These are phyloP conservation scores for Dactylellina drechsleri DNA, from an alignment of 2,329 filamentous ascomycete genomes.

Conservation along the genomic window DNA sequence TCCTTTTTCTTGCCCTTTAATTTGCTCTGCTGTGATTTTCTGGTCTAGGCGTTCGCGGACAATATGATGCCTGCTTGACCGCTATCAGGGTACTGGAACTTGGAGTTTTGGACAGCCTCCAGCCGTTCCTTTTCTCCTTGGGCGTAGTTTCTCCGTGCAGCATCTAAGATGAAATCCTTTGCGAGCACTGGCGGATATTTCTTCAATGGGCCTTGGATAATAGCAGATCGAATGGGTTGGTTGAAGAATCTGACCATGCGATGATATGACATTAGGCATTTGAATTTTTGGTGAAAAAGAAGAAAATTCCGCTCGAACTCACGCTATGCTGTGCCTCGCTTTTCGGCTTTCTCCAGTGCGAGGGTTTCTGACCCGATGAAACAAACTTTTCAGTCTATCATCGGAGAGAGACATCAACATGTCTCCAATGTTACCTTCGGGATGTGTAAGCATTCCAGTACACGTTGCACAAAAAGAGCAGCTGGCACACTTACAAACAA, in stretches of 20 bases:
- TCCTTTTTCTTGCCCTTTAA: not conserved
- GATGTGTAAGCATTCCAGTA: constrained; percentile 35
- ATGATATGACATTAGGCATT: constrained; percentile 2
- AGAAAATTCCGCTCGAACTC: constrained; percentile 18
- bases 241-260: constrained; percentile 67
- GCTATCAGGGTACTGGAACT: constrained; percentile 52
- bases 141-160: constrained; percentile 68
- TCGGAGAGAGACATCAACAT: constrained; percentile 75
- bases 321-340: constrained; percentile 71
- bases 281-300: not conserved
- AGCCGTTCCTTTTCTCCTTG: constrained; percentile 53
- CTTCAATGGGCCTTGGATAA: constrained; percentile 70
- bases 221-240: constrained; percentile 69
- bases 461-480: constrained; percentile 6
- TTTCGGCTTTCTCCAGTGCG: constrained; percentile 68
- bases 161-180: constrained; percentile 69
- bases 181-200: constrained; percentile 73
- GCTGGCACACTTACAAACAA: constrained; percentile 65
- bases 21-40: too few relatives aligned
- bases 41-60: constrained; percentile 43
- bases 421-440: constrained; percentile 65
- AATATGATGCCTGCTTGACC: constrained; percentile 44
- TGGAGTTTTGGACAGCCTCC: constrained; percentile 46
- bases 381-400: constrained; percentile 74
- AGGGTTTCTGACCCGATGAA: constrained; percentile 70